Evolutionary conservation across 148 eudicot genomes (phyloP).

Genomic region (Silene latifolia): DNA sequence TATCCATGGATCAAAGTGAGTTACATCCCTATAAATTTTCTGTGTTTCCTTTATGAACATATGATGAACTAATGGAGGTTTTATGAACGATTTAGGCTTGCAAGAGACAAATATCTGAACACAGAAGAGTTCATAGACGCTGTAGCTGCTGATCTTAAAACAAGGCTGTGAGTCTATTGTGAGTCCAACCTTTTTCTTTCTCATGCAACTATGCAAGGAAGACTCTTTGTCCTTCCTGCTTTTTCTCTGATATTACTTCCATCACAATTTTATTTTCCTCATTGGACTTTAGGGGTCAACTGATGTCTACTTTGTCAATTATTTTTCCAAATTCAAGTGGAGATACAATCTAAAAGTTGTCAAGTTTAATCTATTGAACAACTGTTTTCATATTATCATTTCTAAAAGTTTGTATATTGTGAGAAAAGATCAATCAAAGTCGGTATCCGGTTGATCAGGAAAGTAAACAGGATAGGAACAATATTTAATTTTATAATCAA

Average conservation of each 20-base stretch:
- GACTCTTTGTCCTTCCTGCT: not conserved
- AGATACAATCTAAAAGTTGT: no score
- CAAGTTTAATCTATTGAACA: no score
- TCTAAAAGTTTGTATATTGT: no score
- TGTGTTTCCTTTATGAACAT: not conserved
- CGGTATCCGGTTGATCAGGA: no score
- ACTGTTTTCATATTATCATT: no score
- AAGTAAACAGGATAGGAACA: no score
- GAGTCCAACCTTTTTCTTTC: conserved; percentile 18
- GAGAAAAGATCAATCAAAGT: no score
- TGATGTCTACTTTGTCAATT: no score
- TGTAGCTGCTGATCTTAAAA: conserved; percentile 75
- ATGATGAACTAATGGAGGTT: conserved; percentile 10
- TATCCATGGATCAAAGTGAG: conserved; percentile 79
- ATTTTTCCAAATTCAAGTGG: no score
- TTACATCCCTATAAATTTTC: not conserved
- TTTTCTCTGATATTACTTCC: not conserved
- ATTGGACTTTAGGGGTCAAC: no score
- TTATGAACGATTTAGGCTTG: conserved; percentile 37
- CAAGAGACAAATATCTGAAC: conserved; percentile 61
- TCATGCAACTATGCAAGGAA: not conserved
- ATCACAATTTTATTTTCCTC: not conserved
- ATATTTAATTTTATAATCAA: no score
- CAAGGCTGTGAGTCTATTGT: conserved; percentile 45
- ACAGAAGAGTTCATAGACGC: conserved; percentile 92